A percentile compares a stretch with the other conserved stretches of the same genome.
phyloP scores from a whole-genome alignment of 495 filamentous ascomycete species.

The Patellaria atrata region DNA sequence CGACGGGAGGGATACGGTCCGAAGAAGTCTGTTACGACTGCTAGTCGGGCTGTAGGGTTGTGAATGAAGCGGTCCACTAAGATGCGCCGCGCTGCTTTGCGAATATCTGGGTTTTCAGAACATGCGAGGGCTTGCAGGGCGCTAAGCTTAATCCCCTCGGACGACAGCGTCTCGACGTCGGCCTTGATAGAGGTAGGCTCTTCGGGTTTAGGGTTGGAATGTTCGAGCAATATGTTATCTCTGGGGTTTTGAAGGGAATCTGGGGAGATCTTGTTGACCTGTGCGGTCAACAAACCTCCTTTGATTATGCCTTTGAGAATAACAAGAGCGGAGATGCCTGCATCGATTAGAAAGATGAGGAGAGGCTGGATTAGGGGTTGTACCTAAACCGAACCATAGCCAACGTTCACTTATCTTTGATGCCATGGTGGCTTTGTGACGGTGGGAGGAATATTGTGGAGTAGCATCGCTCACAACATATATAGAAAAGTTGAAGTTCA shows the following conservation, averaged over 20 bases:
- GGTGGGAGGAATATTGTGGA: background rate
- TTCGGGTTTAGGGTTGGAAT: slow-evolving; percentile 1
- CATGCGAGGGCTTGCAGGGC: slow-evolving; percentile 22
- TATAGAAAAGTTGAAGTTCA: no score
- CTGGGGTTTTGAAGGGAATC: slow-evolving; percentile 17
- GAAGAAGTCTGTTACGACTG: slow-evolving; percentile 9
- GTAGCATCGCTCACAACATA: background rate
- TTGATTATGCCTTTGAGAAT: slow-evolving; percentile 19
- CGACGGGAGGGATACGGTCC: background rate
- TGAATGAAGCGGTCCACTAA: slow-evolving; percentile 19
- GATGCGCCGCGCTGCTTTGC: slow-evolving; percentile 20
- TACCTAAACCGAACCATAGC: slow-evolving; percentile 27
- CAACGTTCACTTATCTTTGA: slow-evolving; percentile 23
- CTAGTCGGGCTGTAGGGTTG: background rate
- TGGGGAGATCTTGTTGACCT: no score
- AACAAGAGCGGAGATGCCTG: slow-evolving; percentile 21
- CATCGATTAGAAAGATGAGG: background rate
- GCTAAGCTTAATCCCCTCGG: slow-evolving; percentile 18
- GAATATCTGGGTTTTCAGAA: slow-evolving; percentile 21
- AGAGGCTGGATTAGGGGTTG: background rate
- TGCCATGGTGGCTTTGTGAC: slow-evolving; percentile 16
- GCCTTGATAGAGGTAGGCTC: background rate
- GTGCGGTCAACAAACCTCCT: no score
- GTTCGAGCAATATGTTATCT: slow-evolving; percentile 14
- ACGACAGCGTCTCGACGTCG: background rate